Evolutionary conservation across 225 moss, liverwort and hornwort genomes (phyloP), one percentile per base, ranked within the genome.

Genomic region (Rhytidiadelphus loreus): DNA sequence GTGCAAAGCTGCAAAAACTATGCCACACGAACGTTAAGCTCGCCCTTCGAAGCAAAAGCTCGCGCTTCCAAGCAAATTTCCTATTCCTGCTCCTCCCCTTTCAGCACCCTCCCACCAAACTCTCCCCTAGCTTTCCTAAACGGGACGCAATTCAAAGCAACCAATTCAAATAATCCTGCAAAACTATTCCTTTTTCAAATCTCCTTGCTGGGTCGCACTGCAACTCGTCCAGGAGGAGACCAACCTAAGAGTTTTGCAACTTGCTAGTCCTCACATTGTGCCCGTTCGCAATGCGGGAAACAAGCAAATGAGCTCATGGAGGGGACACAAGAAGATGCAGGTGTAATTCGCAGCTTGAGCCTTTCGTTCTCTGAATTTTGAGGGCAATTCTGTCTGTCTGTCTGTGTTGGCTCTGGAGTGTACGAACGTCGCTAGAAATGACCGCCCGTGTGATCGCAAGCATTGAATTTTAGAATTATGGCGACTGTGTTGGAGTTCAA

Each of bases 201-300:
- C 58, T 19, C 80, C 41, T 58, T 4, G 77, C 3, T 56, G 25
- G 77, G 77, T 53, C 26, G 58, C 39, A 15, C 39, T 58, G 46
- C 35, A 33, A 25, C 44, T 44, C 13, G 12, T 72, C 12, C 44
- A 33, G 13, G 43, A 43, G 71, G 18, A 72, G 72, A 56, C 19
- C 5, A 80, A 29, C 58, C 8, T 8, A 6, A n/a, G 72, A 72
- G 25, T 41, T 72, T 84, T 8, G 33, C 35, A 58, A 26, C 85
- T 61, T 61, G 48, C 86, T 74, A 32, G 25, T 83, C 81, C 14
- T 37, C 79, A 35, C 57, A 24, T 50, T 65, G 83, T 33, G 43
- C 80, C 44, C n/a, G 86, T 77, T 80, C 58, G 80, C 87, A 85
- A 92, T 91, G 92, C 87, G 70, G 79, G 92, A 88, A 81, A n/a